These are phyloP conservation scores for Cytospora chrysosperma DNA, from an alignment of 2,329 filamentous ascomycete genomes.

Conservation along the genomic window DNA sequence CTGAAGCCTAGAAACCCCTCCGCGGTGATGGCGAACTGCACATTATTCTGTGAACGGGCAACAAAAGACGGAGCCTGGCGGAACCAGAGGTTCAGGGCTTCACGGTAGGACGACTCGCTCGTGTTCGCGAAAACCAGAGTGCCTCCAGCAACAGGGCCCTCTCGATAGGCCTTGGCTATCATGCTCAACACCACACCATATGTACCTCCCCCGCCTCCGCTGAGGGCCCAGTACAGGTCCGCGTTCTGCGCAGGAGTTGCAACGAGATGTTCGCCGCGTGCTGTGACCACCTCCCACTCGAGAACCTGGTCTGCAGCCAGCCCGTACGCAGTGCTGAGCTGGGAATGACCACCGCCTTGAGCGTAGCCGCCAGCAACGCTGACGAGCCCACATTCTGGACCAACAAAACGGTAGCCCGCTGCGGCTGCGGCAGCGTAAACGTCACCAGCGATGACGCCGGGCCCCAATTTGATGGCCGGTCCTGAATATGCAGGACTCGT, in stretches of 20 bases:
- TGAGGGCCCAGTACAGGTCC: conserved; percentile 50
- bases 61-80: no score
- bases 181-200: conserved; percentile 35
- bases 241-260: conserved; percentile 39
- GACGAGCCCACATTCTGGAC: conserved; percentile 44
- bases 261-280: conserved; percentile 39
- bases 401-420: conserved; percentile 40
- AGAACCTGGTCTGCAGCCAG: conserved; percentile 50
- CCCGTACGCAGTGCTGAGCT: conserved; percentile 43
- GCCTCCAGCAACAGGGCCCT: conserved; percentile 24
- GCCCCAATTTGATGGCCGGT: conserved; percentile 47
- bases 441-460: conserved; percentile 48
- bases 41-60: no score
- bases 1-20: no score
- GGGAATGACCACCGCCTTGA: conserved; percentile 51
- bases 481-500: conserved; percentile 42
- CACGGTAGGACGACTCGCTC: background rate
- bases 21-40: no score
- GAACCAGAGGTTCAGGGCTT: no score
- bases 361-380: conserved; percentile 51
- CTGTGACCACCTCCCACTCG: conserved; percentile 45
- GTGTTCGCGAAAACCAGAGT: background rate
- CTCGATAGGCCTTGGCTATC: conserved; percentile 40
- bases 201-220: conserved; percentile 41
- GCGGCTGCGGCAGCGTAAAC: conserved; percentile 38